Evolutionary conservation across 2,329 filamentous ascomycete species (phyloP), one percentile per base, ranked within the genome.

Genomic region (Aspergillus candidus): DNA sequence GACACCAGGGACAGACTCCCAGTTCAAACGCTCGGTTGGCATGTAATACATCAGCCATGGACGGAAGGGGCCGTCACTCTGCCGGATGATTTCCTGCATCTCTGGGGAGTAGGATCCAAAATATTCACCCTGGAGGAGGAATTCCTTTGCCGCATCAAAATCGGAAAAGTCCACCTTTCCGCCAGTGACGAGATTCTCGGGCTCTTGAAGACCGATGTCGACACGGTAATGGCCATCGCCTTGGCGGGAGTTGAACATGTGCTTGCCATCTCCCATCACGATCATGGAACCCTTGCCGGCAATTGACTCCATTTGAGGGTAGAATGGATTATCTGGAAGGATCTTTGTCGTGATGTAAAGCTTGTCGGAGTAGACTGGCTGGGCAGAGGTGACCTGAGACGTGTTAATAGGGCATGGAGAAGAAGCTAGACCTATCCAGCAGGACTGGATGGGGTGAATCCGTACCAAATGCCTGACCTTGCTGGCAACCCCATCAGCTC

Each of bases 401-500:
- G n/a, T n/a, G n/a, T n/a, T n/a, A n/a, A n/a, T n/a, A n/a, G n/a
- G n/a, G n/a, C n/a, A n/a, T n/a, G n/a, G n/a, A n/a, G n/a, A n/a
- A n/a, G n/a, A n/a, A n/a, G n/a, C n/a, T n/a, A n/a, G n/a, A n/a
- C n/a, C n/a, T n/a, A n/a, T n/a, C n/a, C n/a, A n/a, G n/a, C n/a
- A n/a, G n/a, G n/a, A n/a, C n/a, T n/a, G n/a, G n/a, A n/a, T n/a
- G n/a, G n/a, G n/a, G n/a, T n/a, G n/a, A n/a, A n/a, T n/a, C 53
- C 55, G 38, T 55, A 66, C 59, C 50, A 66, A 34, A 31, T 43
- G 52, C 40, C 58, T 53, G 3, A 61, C 38, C 46, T 67, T 72
- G 6, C 68, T 72, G 68, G 70, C 73, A 1, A 70, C 69, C 4
- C 72, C 73, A 52, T 76, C 72, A 8, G 68, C 71, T 4, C 73